Evolutionary conservation across 2,329 filamentous ascomycete genomes (phyloP), one percentile per base, ranked within the genome.

Genomic region (Pyrenochaeta sp.): DNA sequence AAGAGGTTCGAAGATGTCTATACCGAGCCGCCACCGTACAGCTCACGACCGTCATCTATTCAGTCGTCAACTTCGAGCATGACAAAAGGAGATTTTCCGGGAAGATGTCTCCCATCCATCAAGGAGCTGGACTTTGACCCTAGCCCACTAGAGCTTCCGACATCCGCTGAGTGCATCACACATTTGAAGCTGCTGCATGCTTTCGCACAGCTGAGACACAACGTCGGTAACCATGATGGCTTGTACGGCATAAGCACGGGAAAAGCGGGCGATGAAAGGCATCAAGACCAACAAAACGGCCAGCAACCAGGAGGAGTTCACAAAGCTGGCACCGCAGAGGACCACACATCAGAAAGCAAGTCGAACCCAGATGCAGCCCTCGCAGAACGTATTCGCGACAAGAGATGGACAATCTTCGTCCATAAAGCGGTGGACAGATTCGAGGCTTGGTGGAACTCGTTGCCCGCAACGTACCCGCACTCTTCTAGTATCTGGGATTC

Each of bases 141-240:
- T 69, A 75, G 36, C 73, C 82, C 11, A 60, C 48, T 65, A 9
- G 63, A 64, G 32, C 51, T 66, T 9, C 81, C 85, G 1, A 77
- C 78, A 1, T 72, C 72, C 4, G 81, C 87, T 54, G 81, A 86
- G 36, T 91, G 88, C 59, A 82, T 91, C 18, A 88, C 85, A 0
- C 91, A 95, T 70, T 81, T 94, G 23, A 91, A 91, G 70, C 79
- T 94, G 0, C 80, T 94, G 1, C 84, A 86, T 46, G 84, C 87
- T 9, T 82, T 94, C 51, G 84, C 90, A 60, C 81, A 81, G 30
- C 75, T 94, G 48, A 88, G 87, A 57, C 86, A 91, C 53, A 82
- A 85, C 15, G 75, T 92, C 15, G 87, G 87, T 5, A 87, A 85
- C 49, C 83, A 77, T 0, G 86, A 92, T 63, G 87, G 87, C 0